phyloP scores from a whole-genome alignment of 2,329 filamentous ascomycete species.

The Fusarium acutatum region DNA sequence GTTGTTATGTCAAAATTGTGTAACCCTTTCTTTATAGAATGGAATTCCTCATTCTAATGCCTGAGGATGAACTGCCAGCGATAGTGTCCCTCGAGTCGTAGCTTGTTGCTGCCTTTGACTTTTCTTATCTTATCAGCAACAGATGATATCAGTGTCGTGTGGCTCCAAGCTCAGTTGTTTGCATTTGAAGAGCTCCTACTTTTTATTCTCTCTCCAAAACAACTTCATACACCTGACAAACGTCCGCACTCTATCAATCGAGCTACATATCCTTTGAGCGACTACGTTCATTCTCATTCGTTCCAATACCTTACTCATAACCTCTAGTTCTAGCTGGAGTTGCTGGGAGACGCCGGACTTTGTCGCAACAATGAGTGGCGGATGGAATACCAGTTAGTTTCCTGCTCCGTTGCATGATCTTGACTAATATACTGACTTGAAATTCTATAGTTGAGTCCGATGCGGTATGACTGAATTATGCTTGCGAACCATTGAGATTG shows the following conservation, averaged over 20 bases:
- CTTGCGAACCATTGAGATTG: not conserved
- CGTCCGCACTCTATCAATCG: not conserved
- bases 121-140: constrained; percentile 40
- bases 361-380: constrained; percentile 69
- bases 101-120: constrained; percentile 32
- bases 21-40: not conserved
- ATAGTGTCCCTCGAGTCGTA: constrained; percentile 14
- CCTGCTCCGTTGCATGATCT: not conserved
- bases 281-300: not conserved
- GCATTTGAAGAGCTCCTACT: constrained; percentile 18
- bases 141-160: constrained; percentile 40
- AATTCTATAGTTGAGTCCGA: constrained; percentile 79
- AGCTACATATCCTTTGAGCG: not conserved
- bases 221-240: not conserved
- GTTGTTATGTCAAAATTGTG: not conserved
- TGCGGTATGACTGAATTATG: constrained; percentile 76
- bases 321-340: not conserved
- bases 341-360: not conserved
- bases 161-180: constrained; percentile 21
- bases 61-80: not conserved
- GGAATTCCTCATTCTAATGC: not conserved
- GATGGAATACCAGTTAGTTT: constrained; percentile 88
- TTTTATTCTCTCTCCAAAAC: constrained; percentile 1
- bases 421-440: constrained; percentile 7
- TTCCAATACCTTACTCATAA: not conserved